Evolutionary conservation across 108 stramenopile genomes (phyloP).

Genomic region (Pelagomonas calceolata): DNA sequence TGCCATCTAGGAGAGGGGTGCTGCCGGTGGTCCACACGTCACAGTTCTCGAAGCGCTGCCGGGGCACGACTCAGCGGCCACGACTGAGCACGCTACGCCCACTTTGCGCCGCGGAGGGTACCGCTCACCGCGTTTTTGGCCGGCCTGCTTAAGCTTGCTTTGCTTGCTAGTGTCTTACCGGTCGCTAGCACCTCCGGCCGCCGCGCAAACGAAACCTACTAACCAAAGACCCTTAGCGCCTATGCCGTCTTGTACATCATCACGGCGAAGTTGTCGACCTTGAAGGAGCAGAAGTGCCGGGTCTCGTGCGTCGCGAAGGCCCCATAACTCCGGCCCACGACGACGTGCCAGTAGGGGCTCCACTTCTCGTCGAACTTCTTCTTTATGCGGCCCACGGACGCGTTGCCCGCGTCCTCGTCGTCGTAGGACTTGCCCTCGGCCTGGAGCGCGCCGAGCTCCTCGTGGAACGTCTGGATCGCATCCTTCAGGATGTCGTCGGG

Average conservation of each 20-base stretch:
- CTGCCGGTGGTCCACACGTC: too few species aligned
- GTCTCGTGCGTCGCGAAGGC: conserved; percentile 56
- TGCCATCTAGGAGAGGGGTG: too few species aligned
- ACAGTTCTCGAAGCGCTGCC: too few species aligned
- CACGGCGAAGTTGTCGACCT: conserved; percentile 42
- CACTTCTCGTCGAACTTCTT: conserved; percentile 42
- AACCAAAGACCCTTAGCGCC: too few species aligned
- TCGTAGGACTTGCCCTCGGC: background rate
- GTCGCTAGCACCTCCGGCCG: too few species aligned
- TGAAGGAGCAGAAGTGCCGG: conserved; percentile 43
- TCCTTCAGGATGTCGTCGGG: conserved; percentile 52
- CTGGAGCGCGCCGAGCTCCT: background rate
- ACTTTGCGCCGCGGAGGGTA: too few species aligned
- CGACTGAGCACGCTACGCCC: too few species aligned
- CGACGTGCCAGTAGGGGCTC: conserved; percentile 48
- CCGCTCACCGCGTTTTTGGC: too few species aligned
- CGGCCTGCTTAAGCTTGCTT: too few species aligned
- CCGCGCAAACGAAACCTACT: too few species aligned
- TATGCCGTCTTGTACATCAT: conserved; percentile 60
- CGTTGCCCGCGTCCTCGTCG: conserved; percentile 14
- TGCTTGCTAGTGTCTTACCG: too few species aligned
- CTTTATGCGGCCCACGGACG: conserved; percentile 28
- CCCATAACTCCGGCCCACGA: conserved; percentile 47
- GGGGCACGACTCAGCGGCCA: too few species aligned
- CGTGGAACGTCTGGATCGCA: conserved; percentile 33